Conservation (phyloP, 2,329 filamentous ascomycete species). For the Dissoconium aciculare region DNA sequence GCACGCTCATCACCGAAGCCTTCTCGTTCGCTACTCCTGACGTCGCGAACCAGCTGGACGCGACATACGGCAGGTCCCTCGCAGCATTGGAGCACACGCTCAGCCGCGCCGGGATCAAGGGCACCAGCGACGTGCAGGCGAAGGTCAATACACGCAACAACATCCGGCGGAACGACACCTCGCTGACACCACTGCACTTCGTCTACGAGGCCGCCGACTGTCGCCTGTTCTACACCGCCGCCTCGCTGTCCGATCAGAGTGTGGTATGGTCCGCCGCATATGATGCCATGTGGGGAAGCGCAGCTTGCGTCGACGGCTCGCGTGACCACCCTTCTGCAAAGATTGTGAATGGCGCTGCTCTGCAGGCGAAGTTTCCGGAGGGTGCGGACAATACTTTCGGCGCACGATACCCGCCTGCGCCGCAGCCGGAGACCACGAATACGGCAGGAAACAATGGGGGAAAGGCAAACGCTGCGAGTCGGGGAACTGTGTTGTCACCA, state of each 20-base stretch:
- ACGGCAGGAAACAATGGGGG: too few species aligned
- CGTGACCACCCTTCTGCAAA: conserved; percentile 11
- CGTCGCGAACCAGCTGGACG: conserved; percentile 2
- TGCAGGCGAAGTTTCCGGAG: too few species aligned
- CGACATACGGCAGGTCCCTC: conserved; percentile 1
- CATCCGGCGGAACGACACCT: conserved; percentile 19
- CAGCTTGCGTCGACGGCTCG: conserved; percentile 10
- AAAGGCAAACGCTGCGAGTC: too few species aligned
- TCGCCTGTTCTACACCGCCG: conserved; percentile 26
- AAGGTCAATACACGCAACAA: conserved; percentile 25
- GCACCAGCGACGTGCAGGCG: conserved; percentile 11
- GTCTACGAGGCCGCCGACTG: conserved; percentile 30
- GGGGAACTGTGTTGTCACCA: too few species aligned
- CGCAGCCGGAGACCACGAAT: too few species aligned
- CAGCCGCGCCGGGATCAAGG: background rate
- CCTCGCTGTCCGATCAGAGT: conserved; percentile 24
- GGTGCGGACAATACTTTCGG: too few species aligned
- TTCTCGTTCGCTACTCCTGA: conserved; percentile 1
- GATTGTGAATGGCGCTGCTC: too few species aligned
- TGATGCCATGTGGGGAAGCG: conserved; percentile 22
- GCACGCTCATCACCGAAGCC: conserved; percentile 1
- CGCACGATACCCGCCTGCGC: too few species aligned
- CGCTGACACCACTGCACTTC: conserved; percentile 26
- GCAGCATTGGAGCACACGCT: conserved; percentile 3
- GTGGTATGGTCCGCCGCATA: conserved; percentile 26